Conservation (phyloP, 225 moss, liverwort and hornwort genomes). For the Neckera pumila region DNA sequence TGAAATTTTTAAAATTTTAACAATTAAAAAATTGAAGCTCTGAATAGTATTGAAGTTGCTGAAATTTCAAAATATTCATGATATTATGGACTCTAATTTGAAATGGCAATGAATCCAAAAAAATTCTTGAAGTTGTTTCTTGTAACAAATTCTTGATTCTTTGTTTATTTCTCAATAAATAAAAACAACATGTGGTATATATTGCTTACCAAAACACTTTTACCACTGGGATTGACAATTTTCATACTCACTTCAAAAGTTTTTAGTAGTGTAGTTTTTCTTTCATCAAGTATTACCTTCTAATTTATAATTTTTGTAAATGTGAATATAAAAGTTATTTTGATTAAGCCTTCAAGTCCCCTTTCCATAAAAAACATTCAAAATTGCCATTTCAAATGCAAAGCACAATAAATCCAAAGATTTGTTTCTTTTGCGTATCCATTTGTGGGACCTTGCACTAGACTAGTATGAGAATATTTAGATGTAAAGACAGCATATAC, state of each 20-base stretch:
- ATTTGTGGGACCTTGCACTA: rapidly evolving
- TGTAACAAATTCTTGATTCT: too few relatives aligned
- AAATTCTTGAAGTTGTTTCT: too few relatives aligned
- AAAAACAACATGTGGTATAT: too few relatives aligned
- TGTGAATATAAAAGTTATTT: background rate
- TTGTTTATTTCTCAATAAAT: too few relatives aligned
- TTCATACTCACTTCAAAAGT: background rate
- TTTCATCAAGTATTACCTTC: background rate
- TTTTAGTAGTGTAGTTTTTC: background rate
- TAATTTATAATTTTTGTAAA: background rate
- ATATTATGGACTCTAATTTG: too few relatives aligned
- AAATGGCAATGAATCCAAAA: too few relatives aligned
- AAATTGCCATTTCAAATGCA: background rate
- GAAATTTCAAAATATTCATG: too few relatives aligned
- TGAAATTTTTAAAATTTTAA: too few relatives aligned
- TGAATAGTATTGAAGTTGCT: too few relatives aligned
- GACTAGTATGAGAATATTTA: background rate
- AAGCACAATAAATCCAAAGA: background rate
- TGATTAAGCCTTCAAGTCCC: too few relatives aligned
- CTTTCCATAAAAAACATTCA: background rate
- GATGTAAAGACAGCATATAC: too few relatives aligned
- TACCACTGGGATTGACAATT: background rate
- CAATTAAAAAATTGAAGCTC: too few relatives aligned
- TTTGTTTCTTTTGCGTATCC: background rate
- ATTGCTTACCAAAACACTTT: background rate